A percentile compares a stretch with the other conserved stretches of the same genome.
Conservation (phyloP, 257 asterid genomes). For the Salvia rosmarinus region DNA sequence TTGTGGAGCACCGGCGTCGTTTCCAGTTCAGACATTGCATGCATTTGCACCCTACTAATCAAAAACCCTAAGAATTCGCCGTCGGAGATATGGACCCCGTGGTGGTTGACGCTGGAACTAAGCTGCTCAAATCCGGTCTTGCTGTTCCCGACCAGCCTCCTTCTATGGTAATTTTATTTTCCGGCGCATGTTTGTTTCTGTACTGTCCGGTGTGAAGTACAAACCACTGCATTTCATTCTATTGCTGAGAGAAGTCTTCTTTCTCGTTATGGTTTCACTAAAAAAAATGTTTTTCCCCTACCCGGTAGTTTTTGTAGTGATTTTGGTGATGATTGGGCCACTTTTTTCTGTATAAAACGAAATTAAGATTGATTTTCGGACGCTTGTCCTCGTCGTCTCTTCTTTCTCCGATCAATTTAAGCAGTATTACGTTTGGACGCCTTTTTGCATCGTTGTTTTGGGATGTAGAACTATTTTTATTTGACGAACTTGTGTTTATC, state of each 20-base stretch:
- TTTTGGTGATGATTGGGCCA: conserved; percentile 9
- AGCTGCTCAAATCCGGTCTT: conserved; percentile 87
- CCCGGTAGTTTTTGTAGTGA: conserved; percentile 10
- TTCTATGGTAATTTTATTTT: conserved; percentile 55
- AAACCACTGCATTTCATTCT: not conserved
- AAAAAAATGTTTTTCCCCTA: not conserved
- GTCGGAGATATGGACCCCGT: conserved; percentile 75
- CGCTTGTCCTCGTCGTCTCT: conserved; percentile 13
- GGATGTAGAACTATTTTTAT: not conserved
- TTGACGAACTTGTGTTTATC: not conserved
- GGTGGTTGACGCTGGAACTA: conserved; percentile 86
- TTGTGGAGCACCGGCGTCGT: conserved; percentile 19
- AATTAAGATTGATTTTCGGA: conserved; percentile 2
- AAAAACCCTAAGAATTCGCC: conserved; percentile 3
- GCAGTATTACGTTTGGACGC: not conserved
- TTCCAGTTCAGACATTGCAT: conserved; percentile 8
- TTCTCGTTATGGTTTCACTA: not conserved
- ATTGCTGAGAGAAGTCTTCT: not conserved
- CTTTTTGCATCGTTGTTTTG: not conserved
- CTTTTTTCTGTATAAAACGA: conserved; percentile 21
- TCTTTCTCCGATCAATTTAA: conserved; percentile 15
- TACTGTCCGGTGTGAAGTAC: not conserved
- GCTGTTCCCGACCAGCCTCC: conserved; percentile 97
- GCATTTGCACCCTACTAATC: not conserved
- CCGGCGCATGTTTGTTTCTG: not conserved